Conservation (phyloP, 2,329 filamentous ascomycete genomes). For the Hypoxylon sp. region DNA sequence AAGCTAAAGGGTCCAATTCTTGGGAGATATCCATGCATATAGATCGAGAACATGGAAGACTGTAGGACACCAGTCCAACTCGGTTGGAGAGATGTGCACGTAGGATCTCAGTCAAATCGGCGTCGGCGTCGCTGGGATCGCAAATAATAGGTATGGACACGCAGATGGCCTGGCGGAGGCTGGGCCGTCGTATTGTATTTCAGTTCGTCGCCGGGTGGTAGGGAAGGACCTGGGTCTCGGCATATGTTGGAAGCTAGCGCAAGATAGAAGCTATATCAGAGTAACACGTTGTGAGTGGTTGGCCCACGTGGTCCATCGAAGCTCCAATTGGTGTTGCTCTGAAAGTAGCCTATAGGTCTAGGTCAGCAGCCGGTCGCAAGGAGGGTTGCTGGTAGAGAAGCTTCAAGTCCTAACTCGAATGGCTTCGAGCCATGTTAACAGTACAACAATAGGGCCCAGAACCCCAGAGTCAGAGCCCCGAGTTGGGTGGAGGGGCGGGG, state of each 20-base stretch:
- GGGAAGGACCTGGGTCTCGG: neutral
- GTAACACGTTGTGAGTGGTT: neutral
- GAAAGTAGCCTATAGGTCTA: neutral
- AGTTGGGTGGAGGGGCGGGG: too few relatives aligned
- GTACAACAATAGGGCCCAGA: neutral
- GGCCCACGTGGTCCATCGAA: neutral
- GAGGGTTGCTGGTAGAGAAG: neutral
- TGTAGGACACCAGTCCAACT: constrained; percentile 14
- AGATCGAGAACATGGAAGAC: constrained; percentile 46
- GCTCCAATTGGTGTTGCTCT: neutral
- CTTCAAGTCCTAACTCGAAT: neutral
- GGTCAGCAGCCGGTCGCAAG: neutral
- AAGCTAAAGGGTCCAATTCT: constrained; percentile 39
- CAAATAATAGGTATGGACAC: constrained; percentile 3
- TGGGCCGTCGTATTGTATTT: constrained; percentile 1
- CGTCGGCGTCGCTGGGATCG: constrained; percentile 11
- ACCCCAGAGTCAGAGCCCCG: neutral
- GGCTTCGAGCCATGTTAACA: neutral
- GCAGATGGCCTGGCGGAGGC: constrained; percentile 1
- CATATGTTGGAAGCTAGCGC: neutral
- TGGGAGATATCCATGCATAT: constrained; percentile 49
- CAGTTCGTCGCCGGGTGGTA: neutral
- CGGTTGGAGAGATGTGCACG: constrained; percentile 6
- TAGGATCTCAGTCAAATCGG: constrained; percentile 16
- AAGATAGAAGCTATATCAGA: neutral